Base-by-base conservation (phyloP, 441 rosid species). In the Mallotus japonicus region DNA sequence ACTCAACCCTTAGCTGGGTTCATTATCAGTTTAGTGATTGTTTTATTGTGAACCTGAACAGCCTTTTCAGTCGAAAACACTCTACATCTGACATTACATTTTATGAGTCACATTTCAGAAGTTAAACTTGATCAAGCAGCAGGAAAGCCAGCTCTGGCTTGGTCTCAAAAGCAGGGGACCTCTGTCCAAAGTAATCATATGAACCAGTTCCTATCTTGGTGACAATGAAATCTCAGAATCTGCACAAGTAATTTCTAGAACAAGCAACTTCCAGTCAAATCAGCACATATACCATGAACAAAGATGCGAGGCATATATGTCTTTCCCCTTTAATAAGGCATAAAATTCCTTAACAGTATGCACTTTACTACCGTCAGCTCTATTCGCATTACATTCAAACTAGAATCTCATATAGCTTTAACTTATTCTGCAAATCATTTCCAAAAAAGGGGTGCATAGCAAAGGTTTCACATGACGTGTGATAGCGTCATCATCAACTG, bases 361-460 rank as follows among this genome's bases (percentile, higher is more conserved):
- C 54, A 60, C 64, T 62, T 70, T 70, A 51, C 56, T 28, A 6
- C 40, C 40, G 34, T 34, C 60, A 56, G 69, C 54, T 63, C 34
- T 54, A 54, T 34, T 57, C 14, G 28, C 16, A 49, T 67, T 57
- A 42, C 55, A 19, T 74, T 72, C 78, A 78, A 80, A 57, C 69
- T 54, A 72, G 85, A 83, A 77, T 80, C 81, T 67, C 37, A 69
- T 76, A 63, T 34, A 59, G 11, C 70, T 72, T 73, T 69, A 76
- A 74, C 75, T 69, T 76, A 68, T 75, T 79, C 83, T 73, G 64
- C 70, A 69, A 62, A 71, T 73, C 79, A 79, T 66, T 73, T 73
- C 40, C 22, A 16, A 19, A 16, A 60, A 24, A 70, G 66, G 59
- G 69, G 37, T 47, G 24, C 5, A 5, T 49, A 58, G 32, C n/a